A percentile compares a stretch with the other conserved stretches of the same genome.
Conservation (phyloP, 345 rosid species). For the Gossypium longicalyx region DNA sequence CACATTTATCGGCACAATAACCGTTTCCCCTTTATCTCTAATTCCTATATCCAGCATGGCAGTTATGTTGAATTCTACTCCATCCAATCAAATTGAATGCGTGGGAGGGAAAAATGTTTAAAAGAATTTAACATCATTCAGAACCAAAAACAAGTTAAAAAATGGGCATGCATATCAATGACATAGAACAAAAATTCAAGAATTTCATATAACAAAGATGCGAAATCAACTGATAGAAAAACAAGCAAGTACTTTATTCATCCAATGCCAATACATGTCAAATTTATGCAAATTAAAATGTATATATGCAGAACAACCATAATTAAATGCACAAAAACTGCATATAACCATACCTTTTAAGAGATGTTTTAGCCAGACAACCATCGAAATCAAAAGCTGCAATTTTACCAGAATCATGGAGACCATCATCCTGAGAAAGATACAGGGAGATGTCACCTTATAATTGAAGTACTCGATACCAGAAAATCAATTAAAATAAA, state of each 20-base stretch:
- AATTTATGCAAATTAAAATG: not conserved
- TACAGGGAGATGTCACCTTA: constrained; percentile 3
- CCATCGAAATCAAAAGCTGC: constrained; percentile 99
- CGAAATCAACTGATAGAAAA: not conserved
- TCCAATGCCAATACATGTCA: not conserved
- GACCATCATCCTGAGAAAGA: constrained; percentile 59
- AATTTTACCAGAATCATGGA: constrained; percentile 66
- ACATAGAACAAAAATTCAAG: not conserved
- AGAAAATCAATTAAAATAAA: not conserved
- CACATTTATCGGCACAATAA: not conserved
- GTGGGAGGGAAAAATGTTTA: not conserved
- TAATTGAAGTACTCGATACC: not conserved
- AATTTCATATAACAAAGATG: not conserved
- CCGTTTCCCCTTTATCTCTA: not conserved
- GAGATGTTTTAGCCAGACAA: constrained; percentile 82
- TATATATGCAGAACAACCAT: not conserved
- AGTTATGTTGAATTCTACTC: not conserved
- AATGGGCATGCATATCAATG: not conserved
- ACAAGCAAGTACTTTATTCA: not conserved
- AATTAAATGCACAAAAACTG: not conserved
- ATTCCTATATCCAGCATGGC: not conserved
- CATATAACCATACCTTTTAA: constrained; percentile 49
- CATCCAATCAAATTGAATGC: not conserved
- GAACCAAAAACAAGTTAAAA: constrained; percentile 11
- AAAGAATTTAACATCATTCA: not conserved